A percentile compares a stretch with the other conserved stretches of the same genome.
Evolutionary conservation across 2,329 filamentous ascomycete species (phyloP).

Genomic region (Apiospora kogelbergensis): DNA sequence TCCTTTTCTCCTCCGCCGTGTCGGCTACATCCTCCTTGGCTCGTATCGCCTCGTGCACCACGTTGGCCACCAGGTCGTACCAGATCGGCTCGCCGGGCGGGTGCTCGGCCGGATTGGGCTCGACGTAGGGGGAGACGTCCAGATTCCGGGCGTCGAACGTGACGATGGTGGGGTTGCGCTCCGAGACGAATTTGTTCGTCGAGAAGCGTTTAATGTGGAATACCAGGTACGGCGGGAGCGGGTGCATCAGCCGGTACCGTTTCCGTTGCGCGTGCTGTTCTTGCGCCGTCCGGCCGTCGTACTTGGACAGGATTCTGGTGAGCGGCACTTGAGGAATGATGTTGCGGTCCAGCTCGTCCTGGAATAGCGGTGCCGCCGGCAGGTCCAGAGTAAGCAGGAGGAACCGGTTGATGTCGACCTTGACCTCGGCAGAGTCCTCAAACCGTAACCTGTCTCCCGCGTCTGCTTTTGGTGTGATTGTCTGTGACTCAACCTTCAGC

Average conservation of each 20-base stretch:
- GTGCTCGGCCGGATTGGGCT: constrained; percentile 74
- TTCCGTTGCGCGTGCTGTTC: constrained; percentile 87
- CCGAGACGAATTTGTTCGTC: constrained; percentile 92
- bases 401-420: constrained; percentile 76
- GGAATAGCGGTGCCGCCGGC: constrained; percentile 88
- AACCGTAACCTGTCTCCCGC: constrained; percentile 86
- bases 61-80: constrained; percentile 95
- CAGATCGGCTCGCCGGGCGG: constrained; percentile 79
- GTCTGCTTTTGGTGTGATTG: constrained; percentile 88
- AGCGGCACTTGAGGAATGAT: constrained; percentile 90
- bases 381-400: constrained; percentile 92
- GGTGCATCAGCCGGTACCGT: constrained; percentile 85
- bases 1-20: constrained; percentile 81
- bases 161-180: constrained; percentile 97
- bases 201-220: constrained; percentile 98
- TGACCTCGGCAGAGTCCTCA: constrained; percentile 83
- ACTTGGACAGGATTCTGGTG: constrained; percentile 81
- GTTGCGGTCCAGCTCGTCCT: constrained; percentile 90
- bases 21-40: constrained; percentile 83
- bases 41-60: constrained; percentile 81
- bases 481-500: constrained; percentile 88
- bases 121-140: constrained; percentile 87
- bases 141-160: constrained; percentile 86
- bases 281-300: constrained; percentile 84
- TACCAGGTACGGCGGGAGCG: constrained; percentile 84